These are phyloP conservation scores for Tulasnella sp. DNA, from an alignment of 768 basidiomycete genomes.

Conservation along the genomic window DNA sequence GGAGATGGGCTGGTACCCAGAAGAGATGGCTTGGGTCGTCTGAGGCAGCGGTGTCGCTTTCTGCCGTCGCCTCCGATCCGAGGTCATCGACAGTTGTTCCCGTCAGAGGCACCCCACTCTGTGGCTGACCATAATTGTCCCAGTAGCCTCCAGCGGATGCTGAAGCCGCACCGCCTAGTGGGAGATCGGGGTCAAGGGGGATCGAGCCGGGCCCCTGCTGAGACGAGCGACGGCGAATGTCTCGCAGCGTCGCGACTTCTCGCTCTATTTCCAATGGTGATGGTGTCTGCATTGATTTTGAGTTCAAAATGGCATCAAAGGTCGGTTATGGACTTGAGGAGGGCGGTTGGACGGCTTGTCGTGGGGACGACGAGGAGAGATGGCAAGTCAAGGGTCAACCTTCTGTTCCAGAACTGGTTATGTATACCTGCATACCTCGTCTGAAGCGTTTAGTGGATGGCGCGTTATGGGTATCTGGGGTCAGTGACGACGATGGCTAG, in stretches of 20 bases:
- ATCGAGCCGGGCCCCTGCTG: slow-evolving; percentile 69
- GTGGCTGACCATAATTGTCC: slow-evolving; percentile 12
- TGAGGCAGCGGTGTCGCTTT: background rate
- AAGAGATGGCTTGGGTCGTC: slow-evolving; percentile 87
- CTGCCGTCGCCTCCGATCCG: background rate
- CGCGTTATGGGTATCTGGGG: no score
- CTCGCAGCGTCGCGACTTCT: slow-evolving; percentile 75
- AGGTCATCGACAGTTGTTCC: no score
- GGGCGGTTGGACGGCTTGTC: no score
- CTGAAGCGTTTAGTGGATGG: no score
- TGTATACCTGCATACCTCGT: no score
- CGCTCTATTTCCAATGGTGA: slow-evolving; percentile 54
- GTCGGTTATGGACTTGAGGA: no score
- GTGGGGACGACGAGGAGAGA: no score
- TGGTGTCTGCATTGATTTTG: slow-evolving; percentile 17
- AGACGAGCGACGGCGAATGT: slow-evolving; percentile 74
- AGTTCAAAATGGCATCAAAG: background rate
- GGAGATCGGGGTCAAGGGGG: slow-evolving; percentile 85
- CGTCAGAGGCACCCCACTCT: background rate
- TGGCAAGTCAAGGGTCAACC: no score
- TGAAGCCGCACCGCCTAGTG: slow-evolving; percentile 32
- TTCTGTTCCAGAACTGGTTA: no score
- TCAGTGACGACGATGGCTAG: no score
- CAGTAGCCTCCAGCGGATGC: slow-evolving; percentile 15
- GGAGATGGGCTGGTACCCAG: slow-evolving; percentile 95